phyloP scores from a whole-genome alignment of 83 land plant genomes.

The Isoetes engelmannii region DNA sequence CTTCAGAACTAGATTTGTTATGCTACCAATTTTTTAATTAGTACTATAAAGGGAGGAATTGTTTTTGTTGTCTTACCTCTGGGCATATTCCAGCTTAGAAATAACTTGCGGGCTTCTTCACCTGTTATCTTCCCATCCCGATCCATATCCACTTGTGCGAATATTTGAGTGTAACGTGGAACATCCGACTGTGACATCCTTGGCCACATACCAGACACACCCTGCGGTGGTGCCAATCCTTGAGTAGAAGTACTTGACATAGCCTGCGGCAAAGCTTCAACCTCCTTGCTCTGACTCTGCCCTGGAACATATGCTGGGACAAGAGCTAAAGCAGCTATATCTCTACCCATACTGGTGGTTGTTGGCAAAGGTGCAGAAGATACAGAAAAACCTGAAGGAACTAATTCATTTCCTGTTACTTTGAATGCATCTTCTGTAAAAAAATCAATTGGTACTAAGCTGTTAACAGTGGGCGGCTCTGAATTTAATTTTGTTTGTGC shows the following conservation, averaged over 20 bases:
- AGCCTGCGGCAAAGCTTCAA: constrained; percentile 8
- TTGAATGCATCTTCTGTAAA: constrained; percentile 28
- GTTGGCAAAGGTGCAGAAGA: constrained; percentile 20
- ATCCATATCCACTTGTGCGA: constrained; percentile 71
- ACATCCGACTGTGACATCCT: constrained; percentile 60
- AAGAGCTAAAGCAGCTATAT: no score
- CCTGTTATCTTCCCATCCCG: constrained; percentile 88
- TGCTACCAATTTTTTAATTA: no score
- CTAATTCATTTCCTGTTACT: background rate
- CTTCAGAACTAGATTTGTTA: no score
- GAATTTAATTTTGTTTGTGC: no score
- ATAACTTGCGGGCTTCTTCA: constrained; percentile 72
- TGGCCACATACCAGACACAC: constrained; percentile 54
- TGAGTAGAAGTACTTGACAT: background rate
- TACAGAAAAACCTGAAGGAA: background rate
- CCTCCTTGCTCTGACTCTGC: constrained; percentile 12
- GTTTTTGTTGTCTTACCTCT: constrained; percentile 45
- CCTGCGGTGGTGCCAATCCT: background rate
- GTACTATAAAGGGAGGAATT: no score
- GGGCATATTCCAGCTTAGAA: constrained; percentile 87
- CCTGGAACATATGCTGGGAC: no score
- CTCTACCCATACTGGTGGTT: no score
- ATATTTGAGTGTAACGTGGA: constrained; percentile 57
- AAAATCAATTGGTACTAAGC: constrained; percentile 15
- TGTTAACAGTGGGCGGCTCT: no score